Percentiles rank a stretch among this genome's conserved stretches.
phyloP scores from a whole-genome alignment of 306 rosid genomes.

The Ormosia semicastrata region DNA sequence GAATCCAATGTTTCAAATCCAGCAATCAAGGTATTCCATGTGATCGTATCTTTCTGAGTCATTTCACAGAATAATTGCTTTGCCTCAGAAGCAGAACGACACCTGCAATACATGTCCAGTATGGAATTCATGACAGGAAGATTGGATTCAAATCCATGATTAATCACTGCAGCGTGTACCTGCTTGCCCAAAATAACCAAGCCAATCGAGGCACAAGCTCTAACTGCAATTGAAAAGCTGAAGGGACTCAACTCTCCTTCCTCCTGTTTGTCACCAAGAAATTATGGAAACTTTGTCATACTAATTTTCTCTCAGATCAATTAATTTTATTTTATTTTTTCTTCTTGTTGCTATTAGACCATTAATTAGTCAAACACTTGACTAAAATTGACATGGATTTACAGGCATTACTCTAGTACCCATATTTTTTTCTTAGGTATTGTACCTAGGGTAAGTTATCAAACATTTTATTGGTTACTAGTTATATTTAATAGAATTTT shows the following conservation, averaged over 20 bases:
- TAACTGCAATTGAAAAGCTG: constrained; percentile 74
- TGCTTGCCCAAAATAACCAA: constrained; percentile 54
- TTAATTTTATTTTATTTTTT: background rate
- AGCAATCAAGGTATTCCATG: constrained; percentile 80
- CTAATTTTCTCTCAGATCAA: background rate
- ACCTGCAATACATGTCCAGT: constrained; percentile 81
- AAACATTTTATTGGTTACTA: background rate
- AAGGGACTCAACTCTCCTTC: constrained; percentile 56
- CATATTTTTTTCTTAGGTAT: too few species aligned
- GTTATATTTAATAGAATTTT: too few species aligned
- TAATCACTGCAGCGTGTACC: constrained; percentile 67
- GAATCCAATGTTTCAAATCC: constrained; percentile 63
- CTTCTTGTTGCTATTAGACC: background rate
- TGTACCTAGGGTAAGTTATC: background rate
- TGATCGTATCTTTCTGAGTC: constrained; percentile 55
- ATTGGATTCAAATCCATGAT: constrained; percentile 52
- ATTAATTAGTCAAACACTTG: background rate
- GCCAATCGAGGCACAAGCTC: constrained; percentile 64
- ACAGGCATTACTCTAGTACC: background rate
- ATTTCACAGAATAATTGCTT: constrained; percentile 57
- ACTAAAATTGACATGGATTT: background rate
- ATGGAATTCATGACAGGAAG: constrained; percentile 75
- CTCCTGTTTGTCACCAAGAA: constrained; percentile 56
- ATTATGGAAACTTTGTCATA: background rate
- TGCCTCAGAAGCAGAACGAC: constrained; percentile 54